Evolutionary conservation across 1,139 yeast genomes (phyloP), one percentile per base, ranked within the genome.

Genomic region (Yamadazyma taylorii): DNA sequence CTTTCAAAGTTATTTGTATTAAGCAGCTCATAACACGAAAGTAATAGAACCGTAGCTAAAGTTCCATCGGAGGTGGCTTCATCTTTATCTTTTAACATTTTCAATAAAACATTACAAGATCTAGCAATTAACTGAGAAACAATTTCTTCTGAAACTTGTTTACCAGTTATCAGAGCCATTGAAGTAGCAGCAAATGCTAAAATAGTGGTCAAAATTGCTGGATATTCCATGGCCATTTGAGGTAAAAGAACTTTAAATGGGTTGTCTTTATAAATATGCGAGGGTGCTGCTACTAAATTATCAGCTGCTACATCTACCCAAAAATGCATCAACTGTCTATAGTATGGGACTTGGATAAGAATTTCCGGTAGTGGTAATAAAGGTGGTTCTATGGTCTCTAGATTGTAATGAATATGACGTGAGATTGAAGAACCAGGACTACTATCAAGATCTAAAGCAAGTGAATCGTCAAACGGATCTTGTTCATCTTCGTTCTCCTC

Each of bases 211-310:
- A 84, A 60, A 10, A 85, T 59, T 0, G 85, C 75, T 4, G 80
- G 76, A 37, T 74, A 69, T 14, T 72, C 67, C 70, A 82, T 66
- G 0, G 94, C 90, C 76, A 85, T 72, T 45, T 76, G 78, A 0
- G 94, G 92, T 13, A 85, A 57, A 4, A 83, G 60, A 6, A 73
- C 72, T 42, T 73, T 73, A 59, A 85, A 84, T 0, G 95, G 95
- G 49, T 85, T 85, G 16, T 77, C 79, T 16, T 61, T 66, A 51
- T 81, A 81, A 3, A 73, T 52, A 13, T 65, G 58, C 2, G 76
- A 66, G 5, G 89, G 88, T 0, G 87, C 83, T 0, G 94, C 92
- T 5, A 83, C 88, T 25, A 85, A 62, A 29, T 75, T 66, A 31
- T 71, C 70, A 1, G 89, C 76, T 0, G 87, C 85, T 10, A 79